Evolutionary conservation across 2,329 filamentous ascomycete genomes (phyloP), one percentile per base, ranked within the genome.

Genomic region (Calonectria ilicicola): DNA sequence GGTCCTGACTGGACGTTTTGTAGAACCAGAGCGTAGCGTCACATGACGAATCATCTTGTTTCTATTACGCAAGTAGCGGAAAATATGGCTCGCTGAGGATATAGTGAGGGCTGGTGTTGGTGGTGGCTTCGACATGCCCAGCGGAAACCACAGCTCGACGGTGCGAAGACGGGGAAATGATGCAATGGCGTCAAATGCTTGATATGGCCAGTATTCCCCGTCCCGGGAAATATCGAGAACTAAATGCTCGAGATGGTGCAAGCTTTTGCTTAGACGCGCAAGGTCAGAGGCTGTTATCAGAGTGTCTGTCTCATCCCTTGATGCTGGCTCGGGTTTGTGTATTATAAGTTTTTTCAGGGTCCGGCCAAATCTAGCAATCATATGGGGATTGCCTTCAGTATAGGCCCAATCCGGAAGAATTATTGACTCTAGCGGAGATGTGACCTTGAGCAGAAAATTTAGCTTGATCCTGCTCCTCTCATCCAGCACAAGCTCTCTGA

Each of bases 81-180:
- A 66, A 15, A 74, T 65, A 49, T 67, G 40, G 19, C 21, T 35
- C 15, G 69, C 69, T 12, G 72, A 65, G 23, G 44, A 58, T 2
- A 23, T 26, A 5, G 65, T 74, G 32, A 74, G 69, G 21, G 26
- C 8, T 6, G 72, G 72, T 27, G 38, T 19, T 3, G 62, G 62
- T 38, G 69, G 65, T 7, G 72, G 62, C 4, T 60, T 47, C 5
- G 26, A 29, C 4, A 6, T 23, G 14, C 17, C 47, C n/a, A 69
- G 35, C 1, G 65, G 26, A 10, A 74, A 72, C 69, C 72, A 74
- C 8, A 74, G 19, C 21, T 74, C 69, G 38, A 74, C 60, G 17
- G 46, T 67, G 26, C 65, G 53, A 10, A 74, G 53, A 12, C 26
- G 17, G 38, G 72, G 65, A 51, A 74, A 67, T 7, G 69, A 12